Base-by-base conservation (phyloP, 2,329 filamentous ascomycete genomes). In the Fusarium austroafricanum region DNA sequence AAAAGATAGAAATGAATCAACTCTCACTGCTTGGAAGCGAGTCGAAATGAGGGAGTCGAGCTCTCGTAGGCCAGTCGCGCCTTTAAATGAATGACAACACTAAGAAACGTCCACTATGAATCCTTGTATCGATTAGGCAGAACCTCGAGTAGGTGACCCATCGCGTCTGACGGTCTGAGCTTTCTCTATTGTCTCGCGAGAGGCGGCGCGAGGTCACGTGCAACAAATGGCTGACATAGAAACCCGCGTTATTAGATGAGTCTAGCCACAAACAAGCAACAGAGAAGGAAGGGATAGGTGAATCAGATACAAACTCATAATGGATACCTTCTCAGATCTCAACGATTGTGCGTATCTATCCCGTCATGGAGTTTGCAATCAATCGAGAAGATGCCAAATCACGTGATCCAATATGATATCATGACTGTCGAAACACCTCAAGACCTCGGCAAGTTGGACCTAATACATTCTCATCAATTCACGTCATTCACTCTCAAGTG, bases 331-430 rank as follows among this genome's bases (percentile, higher is more conserved):
- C 10, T 10, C 8, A 28, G 11, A 40, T 29, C 4, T 28, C 31
- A 29, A 29, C 2, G 20, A 21, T 29, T 18, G 12, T 21, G 23
- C 23, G 28, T 17, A 20, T 42, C 9, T 44, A 15, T 20, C 38
- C 23, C 28, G 29, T 20, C 28, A 26, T 26, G 9, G 28, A 26
- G 12, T 17, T 21, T 60, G n/a, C 54, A 37, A 29, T 11, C 6
- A 8, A 35, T 38, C 42, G 20, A n/a, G 17, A 39, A n/a, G n/a
- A 17, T 17, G 21, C 8, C 2, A 1, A 12, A 18, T 71, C 77
- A 79, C 75, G 77, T 79, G 77, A 75, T 29, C 17, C 31, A 29
- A 76, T 71, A 75, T 79, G 77, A 75, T 46, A 63, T 64, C 61
- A 64, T 64, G 54, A 65, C 31, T 42, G 42, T 44, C 26, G 26